Conservation (phyloP, 1,284 basidiomycete genomes). For the Psilocybe mexicana region DNA sequence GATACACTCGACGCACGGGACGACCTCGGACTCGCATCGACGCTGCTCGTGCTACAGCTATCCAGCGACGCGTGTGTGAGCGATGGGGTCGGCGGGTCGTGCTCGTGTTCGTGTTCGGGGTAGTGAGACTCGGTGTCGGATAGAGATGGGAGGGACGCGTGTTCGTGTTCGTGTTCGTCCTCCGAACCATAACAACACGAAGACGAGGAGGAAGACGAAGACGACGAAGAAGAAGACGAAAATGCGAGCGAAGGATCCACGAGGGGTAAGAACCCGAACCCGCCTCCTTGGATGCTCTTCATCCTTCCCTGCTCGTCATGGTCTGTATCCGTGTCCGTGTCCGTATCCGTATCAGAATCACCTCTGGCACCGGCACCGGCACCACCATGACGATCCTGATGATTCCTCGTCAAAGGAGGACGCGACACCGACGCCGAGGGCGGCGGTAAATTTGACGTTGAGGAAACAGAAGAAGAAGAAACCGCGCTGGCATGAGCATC, state of each 20-base stretch:
- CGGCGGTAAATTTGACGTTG: too few relatives aligned
- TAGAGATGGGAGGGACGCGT: constrained; percentile 23
- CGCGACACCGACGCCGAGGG: too few relatives aligned
- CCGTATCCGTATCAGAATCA: not conserved
- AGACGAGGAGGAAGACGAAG: constrained; percentile 15
- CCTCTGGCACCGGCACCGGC: too few relatives aligned
- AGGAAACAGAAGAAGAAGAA: not conserved
- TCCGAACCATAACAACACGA: not conserved
- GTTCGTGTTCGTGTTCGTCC: constrained; percentile 10
- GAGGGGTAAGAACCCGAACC: not conserved
- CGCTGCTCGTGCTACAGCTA: not conserved
- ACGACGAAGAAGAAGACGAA: not conserved
- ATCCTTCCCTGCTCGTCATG: not conserved
- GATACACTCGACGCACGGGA: constrained; percentile 33
- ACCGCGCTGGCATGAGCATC: too few relatives aligned
- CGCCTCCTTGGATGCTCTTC: not conserved
- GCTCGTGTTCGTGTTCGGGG: constrained; percentile 9
- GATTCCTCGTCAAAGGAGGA: too few relatives aligned
- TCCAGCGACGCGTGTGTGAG: constrained; percentile 38
- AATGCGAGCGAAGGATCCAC: not conserved
- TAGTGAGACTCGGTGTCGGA: constrained; percentile 24
- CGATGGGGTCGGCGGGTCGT: constrained; percentile 38
- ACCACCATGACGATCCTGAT: too few relatives aligned
- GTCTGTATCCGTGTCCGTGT: not conserved
- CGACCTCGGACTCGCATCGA: constrained; percentile 18